These are phyloP conservation scores for Picea abies DNA, from an alignment of 83 land plant genomes.

Conservation along the genomic window DNA sequence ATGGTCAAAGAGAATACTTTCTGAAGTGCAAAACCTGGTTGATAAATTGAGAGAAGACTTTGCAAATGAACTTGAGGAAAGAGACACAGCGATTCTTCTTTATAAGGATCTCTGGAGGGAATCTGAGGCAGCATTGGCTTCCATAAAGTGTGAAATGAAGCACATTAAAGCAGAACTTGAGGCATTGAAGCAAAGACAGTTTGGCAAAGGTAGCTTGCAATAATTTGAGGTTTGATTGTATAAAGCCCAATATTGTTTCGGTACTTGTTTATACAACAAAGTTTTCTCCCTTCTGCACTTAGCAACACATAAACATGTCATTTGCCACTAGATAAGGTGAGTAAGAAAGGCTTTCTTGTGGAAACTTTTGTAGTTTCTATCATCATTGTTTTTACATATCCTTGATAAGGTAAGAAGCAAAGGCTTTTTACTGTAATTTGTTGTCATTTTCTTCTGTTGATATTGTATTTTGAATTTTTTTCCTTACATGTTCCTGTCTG, in stretches of 20 bases:
- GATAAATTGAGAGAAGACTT: constrained; percentile 3
- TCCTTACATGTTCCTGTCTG: background rate
- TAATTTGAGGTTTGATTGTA: background rate
- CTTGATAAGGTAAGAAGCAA: background rate
- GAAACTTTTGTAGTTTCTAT: background rate
- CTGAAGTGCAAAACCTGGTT: background rate
- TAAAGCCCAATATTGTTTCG: background rate
- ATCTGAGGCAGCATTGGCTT: constrained; percentile 3
- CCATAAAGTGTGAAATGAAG: background rate
- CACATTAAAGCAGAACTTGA: constrained; percentile 1
- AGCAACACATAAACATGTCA: background rate
- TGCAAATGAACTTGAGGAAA: constrained; percentile 4
- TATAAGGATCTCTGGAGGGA: background rate
- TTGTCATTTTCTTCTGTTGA: background rate
- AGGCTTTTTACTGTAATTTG: background rate
- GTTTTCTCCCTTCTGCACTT: background rate
- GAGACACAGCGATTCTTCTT: background rate
- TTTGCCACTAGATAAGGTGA: background rate
- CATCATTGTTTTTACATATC: no score
- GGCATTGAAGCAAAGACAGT: background rate
- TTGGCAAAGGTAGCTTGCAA: background rate
- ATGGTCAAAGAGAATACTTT: background rate
- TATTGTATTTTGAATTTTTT: background rate
- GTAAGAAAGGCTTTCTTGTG: background rate
- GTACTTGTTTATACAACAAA: background rate